phyloP scores from a whole-genome alignment of 768 basidiomycete species.

The Rhodocollybia butyracea region DNA sequence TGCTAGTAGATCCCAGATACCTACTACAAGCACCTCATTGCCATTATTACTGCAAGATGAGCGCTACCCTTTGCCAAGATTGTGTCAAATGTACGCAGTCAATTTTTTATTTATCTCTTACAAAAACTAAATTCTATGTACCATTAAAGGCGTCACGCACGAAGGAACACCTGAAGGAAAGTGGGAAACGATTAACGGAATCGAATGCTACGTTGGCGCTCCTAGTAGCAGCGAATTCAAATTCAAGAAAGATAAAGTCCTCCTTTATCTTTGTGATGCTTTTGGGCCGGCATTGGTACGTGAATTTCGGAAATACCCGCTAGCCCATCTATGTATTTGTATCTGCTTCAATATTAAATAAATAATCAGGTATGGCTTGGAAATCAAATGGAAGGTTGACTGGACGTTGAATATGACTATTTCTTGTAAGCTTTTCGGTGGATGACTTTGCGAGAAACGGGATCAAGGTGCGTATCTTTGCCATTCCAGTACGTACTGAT shows the following conservation, averaged over 20 bases:
- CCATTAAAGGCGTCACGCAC: background rate
- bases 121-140: background rate
- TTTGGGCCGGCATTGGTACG: constrained; percentile 27
- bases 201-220: constrained; percentile 38
- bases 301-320: background rate
- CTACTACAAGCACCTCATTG: too few species aligned
- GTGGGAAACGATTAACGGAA: constrained; percentile 32
- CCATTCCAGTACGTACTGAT: background rate
- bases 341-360: too few species aligned
- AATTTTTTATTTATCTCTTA: background rate
- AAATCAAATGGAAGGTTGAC: too few species aligned
- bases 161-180: constrained; percentile 20
- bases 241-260: constrained; percentile 33
- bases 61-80: constrained; percentile 7
- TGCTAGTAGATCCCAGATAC: too few species aligned
- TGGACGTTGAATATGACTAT: background rate
- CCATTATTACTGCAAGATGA: too few species aligned
- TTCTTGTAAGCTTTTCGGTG: constrained; percentile 5
- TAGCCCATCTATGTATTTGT: too few species aligned
- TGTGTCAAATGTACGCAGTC: background rate
- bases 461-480: constrained; percentile 2
- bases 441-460: constrained; percentile 15
- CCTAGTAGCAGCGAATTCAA: constrained; percentile 34
- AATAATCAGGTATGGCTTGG: too few species aligned
- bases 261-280: constrained; percentile 37